phyloP scores from a whole-genome alignment of 768 basidiomycete genomes.

The Lactarius deliciosus region DNA sequence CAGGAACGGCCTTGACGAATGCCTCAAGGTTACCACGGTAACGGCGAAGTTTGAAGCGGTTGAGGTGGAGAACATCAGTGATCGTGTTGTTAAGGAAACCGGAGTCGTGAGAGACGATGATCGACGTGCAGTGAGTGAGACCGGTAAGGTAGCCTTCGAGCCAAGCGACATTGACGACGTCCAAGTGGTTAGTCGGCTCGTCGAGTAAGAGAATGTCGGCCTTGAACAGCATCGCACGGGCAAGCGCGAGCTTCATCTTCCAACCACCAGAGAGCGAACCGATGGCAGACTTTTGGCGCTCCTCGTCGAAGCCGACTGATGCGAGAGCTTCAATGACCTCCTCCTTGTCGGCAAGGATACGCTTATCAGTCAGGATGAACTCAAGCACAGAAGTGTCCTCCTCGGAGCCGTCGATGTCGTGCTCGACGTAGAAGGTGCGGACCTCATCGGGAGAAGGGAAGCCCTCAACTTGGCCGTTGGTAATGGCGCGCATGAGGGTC shows the following conservation, averaged over 20 bases:
- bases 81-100: constrained; percentile 97
- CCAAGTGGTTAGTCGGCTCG: constrained; percentile 96
- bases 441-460: constrained; percentile 98
- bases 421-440: constrained; percentile 99
- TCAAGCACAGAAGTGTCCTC: constrained; percentile 86
- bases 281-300: constrained; percentile 81
- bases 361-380: constrained; percentile 85
- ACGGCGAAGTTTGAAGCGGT: constrained; percentile 96
- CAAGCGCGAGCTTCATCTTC: constrained; percentile 99
- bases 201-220: constrained; percentile 96
- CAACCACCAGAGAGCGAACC: constrained; percentile 95
- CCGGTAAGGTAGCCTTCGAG: constrained; percentile 89
- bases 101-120: constrained; percentile 98
- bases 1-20: constrained; percentile 92
- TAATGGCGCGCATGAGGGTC: constrained; percentile 90
- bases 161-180: constrained; percentile 97
- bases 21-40: constrained; percentile 94
- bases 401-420: constrained; percentile 96
- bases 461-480: constrained; percentile 95
- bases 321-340: constrained; percentile 81
- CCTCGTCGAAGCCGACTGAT: constrained; percentile 89
- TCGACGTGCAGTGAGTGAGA: constrained; percentile 90
- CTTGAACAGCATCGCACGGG: constrained; percentile 96
- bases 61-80: constrained; percentile 95
- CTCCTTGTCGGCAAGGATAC: constrained; percentile 64